Conservation (phyloP, 2,329 filamentous ascomycete genomes). For the Zymoseptoria tritici region DNA sequence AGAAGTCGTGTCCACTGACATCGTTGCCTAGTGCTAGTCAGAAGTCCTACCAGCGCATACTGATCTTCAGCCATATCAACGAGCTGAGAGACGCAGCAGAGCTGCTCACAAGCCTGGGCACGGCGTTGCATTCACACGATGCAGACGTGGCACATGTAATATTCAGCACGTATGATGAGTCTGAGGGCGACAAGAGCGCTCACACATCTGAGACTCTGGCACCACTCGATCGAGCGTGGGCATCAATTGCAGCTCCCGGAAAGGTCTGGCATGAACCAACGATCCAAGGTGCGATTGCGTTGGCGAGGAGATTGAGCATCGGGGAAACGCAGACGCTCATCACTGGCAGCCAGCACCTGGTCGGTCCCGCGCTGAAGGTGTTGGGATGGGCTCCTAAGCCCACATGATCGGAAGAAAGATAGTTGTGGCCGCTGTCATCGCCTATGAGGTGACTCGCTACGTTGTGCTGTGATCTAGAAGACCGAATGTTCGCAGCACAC, state of each 20-base stretch:
- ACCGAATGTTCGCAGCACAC: not conserved
- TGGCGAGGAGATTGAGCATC: slow-evolving; percentile 1
- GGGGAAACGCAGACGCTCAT: slow-evolving; percentile 6
- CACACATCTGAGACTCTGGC: not conserved
- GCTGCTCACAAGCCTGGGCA: slow-evolving; percentile 13
- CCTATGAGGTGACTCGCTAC: not conserved
- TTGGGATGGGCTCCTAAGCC: slow-evolving; percentile 5
- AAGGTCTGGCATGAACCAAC: slow-evolving; percentile 12
- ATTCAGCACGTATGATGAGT: slow-evolving; percentile 21
- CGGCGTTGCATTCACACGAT: slow-evolving; percentile 7
- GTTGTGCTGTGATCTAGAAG: not conserved
- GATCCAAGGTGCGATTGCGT: slow-evolving; percentile 10
- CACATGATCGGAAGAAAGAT: not conserved
- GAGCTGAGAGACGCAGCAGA: slow-evolving; percentile 17
- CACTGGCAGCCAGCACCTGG: slow-evolving; percentile 16
- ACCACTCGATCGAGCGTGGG: slow-evolving; percentile 7
- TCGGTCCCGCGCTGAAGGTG: slow-evolving; percentile 10
- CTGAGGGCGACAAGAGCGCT: not conserved
- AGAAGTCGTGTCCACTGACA: not conserved
- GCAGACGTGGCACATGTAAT: slow-evolving; percentile 18
- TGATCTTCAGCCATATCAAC: slow-evolving; percentile 24
- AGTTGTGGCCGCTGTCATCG: not conserved
- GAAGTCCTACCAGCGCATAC: slow-evolving; percentile 1
- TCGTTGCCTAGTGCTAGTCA: not conserved
- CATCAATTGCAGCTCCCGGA: not conserved